These are phyloP conservation scores for Sphaceloma murrayae DNA, from an alignment of 2,329 filamentous ascomycete genomes.

Conservation along the genomic window DNA sequence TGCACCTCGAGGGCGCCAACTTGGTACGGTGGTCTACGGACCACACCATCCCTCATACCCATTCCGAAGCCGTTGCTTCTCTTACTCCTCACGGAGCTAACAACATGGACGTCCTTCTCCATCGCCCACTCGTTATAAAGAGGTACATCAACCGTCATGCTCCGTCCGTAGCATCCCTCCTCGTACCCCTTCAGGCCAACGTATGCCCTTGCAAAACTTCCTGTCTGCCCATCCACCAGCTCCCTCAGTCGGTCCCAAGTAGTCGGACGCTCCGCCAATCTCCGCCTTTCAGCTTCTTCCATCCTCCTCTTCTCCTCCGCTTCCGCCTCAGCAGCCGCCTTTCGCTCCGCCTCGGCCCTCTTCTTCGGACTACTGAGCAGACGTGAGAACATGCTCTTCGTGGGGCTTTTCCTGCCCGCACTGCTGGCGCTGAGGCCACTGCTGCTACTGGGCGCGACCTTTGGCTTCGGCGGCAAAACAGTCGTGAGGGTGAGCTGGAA, in stretches of 20 bases:
- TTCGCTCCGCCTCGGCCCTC: constrained; percentile 84
- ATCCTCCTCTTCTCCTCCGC: constrained; percentile 36
- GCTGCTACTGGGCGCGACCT: constrained; percentile 34
- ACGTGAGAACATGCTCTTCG: constrained; percentile 82
- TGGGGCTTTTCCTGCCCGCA: constrained; percentile 46
- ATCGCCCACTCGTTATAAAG: constrained; percentile 99
- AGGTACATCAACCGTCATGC: constrained; percentile 76
- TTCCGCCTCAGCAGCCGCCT: constrained; percentile 73
- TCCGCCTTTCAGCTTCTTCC: constrained; percentile 40
- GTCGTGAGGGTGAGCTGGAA: constrained; percentile 96
- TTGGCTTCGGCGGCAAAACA: constrained; percentile 70
- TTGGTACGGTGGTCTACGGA: constrained; percentile 83
- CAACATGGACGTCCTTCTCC: constrained; percentile 61
- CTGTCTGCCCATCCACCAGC: constrained; percentile 73
- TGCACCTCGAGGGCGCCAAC: constrained; percentile 91
- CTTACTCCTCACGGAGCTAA: constrained; percentile 92
- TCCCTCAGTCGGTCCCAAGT: constrained; percentile 82
- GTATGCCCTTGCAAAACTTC: constrained; percentile 89
- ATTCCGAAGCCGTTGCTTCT: constrained; percentile 37
- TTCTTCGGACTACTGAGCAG: constrained; percentile 94
- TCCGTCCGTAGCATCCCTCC: constrained; percentile 74
- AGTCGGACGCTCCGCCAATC: constrained; percentile 54
- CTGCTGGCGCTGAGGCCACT: constrained; percentile 33
- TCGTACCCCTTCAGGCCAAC: constrained; percentile 92
- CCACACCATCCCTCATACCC: constrained; percentile 55